Percentiles rank a stretch among this genome's conserved stretches.
Conservation (phyloP, 73 alveolate species). For the Symbiodinium pilosum region DNA sequence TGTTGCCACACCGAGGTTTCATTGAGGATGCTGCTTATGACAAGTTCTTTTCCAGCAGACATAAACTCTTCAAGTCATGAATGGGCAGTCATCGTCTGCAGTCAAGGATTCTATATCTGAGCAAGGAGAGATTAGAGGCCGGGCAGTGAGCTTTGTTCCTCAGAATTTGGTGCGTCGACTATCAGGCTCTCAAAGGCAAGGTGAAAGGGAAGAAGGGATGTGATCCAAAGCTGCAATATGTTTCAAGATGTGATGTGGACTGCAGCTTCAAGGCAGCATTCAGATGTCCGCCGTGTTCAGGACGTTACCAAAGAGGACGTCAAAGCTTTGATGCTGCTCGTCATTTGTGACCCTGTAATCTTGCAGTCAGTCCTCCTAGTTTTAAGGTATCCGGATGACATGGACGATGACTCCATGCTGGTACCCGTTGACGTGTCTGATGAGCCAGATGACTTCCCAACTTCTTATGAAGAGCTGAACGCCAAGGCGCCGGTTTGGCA, state of each 20-base stretch:
- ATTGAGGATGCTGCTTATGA: constrained; percentile 1
- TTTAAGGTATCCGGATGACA: constrained; percentile 63
- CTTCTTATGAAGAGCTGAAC: constrained; percentile 29
- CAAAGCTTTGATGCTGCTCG: constrained; percentile 2
- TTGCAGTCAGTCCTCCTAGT: neutral
- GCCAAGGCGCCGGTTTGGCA: constrained; percentile 19
- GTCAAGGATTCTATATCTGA: neutral
- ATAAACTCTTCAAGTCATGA: neutral
- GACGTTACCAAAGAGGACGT: constrained; percentile 12
- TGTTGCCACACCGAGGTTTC: neutral
- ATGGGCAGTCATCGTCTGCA: neutral
- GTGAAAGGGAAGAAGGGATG: neutral
- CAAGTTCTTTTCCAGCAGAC: neutral
- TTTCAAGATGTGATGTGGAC: neutral
- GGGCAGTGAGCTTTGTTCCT: neutral
- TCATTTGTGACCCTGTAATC: neutral
- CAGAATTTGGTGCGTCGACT: neutral
- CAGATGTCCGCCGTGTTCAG: neutral
- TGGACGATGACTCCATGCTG: constrained; percentile 69
- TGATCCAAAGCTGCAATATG: neutral
- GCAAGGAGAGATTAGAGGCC: neutral
- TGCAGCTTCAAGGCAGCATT: neutral
- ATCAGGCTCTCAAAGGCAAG: neutral
- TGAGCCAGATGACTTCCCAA: constrained; percentile 35
- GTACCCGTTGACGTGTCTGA: constrained; percentile 48